These are phyloP conservation scores for Penicillium cinerascens DNA, from an alignment of 495 filamentous ascomycete species.

Conservation along the genomic window DNA sequence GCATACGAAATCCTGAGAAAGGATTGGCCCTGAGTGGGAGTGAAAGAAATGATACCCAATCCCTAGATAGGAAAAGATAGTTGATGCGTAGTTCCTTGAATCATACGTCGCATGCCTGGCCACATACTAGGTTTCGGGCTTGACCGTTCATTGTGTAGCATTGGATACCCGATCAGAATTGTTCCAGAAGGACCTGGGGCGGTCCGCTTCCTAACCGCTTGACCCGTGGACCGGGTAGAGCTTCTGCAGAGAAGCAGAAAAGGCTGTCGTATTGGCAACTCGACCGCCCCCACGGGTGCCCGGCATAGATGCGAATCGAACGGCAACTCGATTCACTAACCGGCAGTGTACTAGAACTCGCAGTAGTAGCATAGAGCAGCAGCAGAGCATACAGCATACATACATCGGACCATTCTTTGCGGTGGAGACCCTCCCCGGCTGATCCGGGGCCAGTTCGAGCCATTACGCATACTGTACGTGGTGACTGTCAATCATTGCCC, in stretches of 20 bases:
- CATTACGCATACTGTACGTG: conserved; percentile 14
- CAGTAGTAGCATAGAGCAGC: not conserved
- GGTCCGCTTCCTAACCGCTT: conserved; percentile 25
- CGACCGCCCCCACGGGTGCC: conserved; percentile 13
- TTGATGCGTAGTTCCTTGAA: not conserved
- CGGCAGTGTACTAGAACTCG: not conserved
- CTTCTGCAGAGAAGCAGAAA: not conserved
- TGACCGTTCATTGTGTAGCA: conserved; percentile 11
- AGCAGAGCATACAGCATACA: not conserved
- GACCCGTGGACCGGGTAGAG: conserved; percentile 6
- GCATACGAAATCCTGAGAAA: conserved; percentile 10
- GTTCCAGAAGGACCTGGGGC: not conserved
- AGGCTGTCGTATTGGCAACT: conserved; percentile 14
- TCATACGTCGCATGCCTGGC: conserved; percentile 8
- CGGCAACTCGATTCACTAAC: conserved; percentile 4
- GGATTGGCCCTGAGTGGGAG: not conserved
- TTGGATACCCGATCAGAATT: not conserved
- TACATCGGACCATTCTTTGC: conserved; percentile 7
- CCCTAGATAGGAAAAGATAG: not conserved
- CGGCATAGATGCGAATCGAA: conserved; percentile 13
- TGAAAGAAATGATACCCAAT: not conserved
- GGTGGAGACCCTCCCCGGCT: conserved; percentile 18
- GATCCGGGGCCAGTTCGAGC: conserved; percentile 13
- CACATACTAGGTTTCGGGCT: not conserved
- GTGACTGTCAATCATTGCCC: conserved; percentile 17